Conservation (phyloP, 306 rosid species). For the Hippophae tibetana region DNA sequence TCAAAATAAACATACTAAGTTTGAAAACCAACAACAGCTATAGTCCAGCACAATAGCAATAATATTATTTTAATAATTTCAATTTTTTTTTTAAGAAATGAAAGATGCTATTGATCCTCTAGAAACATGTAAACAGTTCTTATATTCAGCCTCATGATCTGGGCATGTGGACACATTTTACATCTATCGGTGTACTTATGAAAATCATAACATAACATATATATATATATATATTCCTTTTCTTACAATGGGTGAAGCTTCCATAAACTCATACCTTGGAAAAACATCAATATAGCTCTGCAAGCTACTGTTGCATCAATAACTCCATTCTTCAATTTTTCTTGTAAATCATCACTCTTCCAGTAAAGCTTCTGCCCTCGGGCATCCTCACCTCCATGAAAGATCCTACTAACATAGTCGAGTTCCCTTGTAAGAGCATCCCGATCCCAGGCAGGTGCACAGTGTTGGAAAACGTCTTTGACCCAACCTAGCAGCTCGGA, state of each 20-base stretch:
- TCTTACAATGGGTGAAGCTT: slow-evolving; percentile 1
- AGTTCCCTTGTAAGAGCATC: slow-evolving; percentile 81
- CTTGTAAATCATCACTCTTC: slow-evolving; percentile 85
- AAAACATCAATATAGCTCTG: slow-evolving; percentile 67
- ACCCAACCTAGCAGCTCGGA: slow-evolving; percentile 97
- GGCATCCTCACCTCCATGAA: slow-evolving; percentile 79
- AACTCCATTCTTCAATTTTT: slow-evolving; percentile 50
- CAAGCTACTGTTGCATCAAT: slow-evolving; percentile 63
- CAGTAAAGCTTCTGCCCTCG: slow-evolving; percentile 69
- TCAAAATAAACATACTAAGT: background rate
- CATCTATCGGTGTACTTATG: too few relatives aligned
- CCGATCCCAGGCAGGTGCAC: slow-evolving; percentile 88
- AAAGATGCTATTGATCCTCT: too few relatives aligned
- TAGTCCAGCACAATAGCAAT: background rate
- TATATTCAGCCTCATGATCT: too few relatives aligned
- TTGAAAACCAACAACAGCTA: background rate
- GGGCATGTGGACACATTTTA: too few relatives aligned
- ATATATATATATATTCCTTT: background rate
- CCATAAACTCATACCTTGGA: slow-evolving; percentile 51
- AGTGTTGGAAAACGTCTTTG: slow-evolving; percentile 93
- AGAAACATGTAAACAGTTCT: too few relatives aligned
- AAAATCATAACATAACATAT: background rate
- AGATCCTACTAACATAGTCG: slow-evolving; percentile 88
- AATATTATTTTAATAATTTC: background rate
- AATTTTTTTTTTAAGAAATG: too few relatives aligned